phyloP scores from a whole-genome alignment of 768 basidiomycete genomes.

The Russula sp. region DNA sequence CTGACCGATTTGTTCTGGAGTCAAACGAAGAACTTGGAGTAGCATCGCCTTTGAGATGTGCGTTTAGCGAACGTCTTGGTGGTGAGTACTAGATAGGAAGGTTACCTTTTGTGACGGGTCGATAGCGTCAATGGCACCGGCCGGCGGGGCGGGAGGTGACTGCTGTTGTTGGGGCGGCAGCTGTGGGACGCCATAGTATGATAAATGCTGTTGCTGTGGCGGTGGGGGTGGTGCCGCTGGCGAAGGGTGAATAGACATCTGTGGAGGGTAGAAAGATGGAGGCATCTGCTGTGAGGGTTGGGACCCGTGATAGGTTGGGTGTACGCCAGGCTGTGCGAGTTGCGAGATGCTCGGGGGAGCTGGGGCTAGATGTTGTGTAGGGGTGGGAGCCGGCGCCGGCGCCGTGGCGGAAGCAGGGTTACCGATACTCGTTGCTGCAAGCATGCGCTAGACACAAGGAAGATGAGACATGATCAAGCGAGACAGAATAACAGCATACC shows the following conservation, averaged over 20 bases:
- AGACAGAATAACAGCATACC: slow-evolving; percentile 35
- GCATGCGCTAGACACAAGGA: slow-evolving; percentile 38
- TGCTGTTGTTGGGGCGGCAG: slow-evolving; percentile 33
- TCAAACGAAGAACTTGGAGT: slow-evolving; percentile 78
- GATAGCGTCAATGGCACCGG: slow-evolving; percentile 23
- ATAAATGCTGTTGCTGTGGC: slow-evolving; percentile 29
- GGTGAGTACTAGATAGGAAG: slow-evolving; percentile 10
- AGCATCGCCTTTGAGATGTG: slow-evolving; percentile 58
- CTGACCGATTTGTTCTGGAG: slow-evolving; percentile 75
- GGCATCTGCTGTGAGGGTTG: slow-evolving; percentile 24
- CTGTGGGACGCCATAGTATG: slow-evolving; percentile 26
- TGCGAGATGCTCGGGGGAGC: slow-evolving; percentile 26
- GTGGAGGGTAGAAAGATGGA: slow-evolving; percentile 26
- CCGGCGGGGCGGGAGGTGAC: slow-evolving; percentile 32
- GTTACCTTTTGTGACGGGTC: slow-evolving; percentile 24
- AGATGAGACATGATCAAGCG: background rate
- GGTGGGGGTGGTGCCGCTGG: slow-evolving; percentile 31
- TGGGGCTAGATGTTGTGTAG: slow-evolving; percentile 27
- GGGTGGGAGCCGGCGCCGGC: slow-evolving; percentile 21
- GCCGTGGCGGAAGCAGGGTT: slow-evolving; percentile 7
- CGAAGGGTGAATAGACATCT: slow-evolving; percentile 31
- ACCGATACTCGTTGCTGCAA: slow-evolving; percentile 35
- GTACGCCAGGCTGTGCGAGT: slow-evolving; percentile 25
- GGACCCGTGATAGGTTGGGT: slow-evolving; percentile 19
- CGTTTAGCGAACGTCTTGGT: background rate